Conservation (phyloP, 2,329 filamentous ascomycete genomes). For the Chaetomium olivaceum region DNA sequence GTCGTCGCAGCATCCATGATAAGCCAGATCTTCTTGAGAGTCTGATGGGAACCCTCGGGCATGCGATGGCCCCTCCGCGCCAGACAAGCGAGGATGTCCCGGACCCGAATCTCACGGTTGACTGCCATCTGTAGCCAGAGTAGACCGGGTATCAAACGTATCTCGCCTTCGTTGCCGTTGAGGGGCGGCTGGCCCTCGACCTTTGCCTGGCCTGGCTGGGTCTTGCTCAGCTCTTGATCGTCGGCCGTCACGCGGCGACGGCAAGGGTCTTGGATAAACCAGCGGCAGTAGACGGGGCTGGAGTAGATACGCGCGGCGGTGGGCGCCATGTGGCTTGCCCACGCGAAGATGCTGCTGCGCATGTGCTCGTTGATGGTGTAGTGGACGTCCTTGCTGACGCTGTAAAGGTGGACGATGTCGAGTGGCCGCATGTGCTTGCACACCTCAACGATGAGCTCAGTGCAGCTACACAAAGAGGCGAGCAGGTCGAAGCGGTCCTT, state of each 20-base stretch:
- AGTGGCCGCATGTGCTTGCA: constrained; percentile 54
- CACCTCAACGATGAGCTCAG: constrained; percentile 57
- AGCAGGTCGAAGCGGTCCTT: constrained; percentile 44
- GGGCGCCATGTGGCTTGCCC: constrained; percentile 55
- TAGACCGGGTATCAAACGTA: constrained; percentile 61
- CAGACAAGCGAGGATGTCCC: constrained; percentile 64
- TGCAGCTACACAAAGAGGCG: constrained; percentile 44
- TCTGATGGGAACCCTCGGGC: constrained; percentile 48
- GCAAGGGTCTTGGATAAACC: constrained; percentile 62
- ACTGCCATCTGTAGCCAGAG: constrained; percentile 68
- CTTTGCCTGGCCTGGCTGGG: constrained; percentile 14
- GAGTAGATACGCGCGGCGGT: constrained; percentile 59
- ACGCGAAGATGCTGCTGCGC: constrained; percentile 57
- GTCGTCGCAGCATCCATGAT: constrained; percentile 67
- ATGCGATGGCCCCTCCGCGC: constrained; percentile 58
- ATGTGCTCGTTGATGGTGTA: constrained; percentile 59
- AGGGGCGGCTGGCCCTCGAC: background rate
- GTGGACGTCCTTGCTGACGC: constrained; percentile 64
- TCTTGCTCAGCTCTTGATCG: constrained; percentile 27
- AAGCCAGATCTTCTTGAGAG: constrained; percentile 70
- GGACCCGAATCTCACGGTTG: constrained; percentile 55
- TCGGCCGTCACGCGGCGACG: constrained; percentile 43
- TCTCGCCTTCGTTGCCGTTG: constrained; percentile 32
- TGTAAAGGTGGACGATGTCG: constrained; percentile 65
- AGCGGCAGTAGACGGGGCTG: constrained; percentile 58